phyloP scores from a whole-genome alignment of 2,329 filamentous ascomycete genomes.

The Esteya vermicola region DNA sequence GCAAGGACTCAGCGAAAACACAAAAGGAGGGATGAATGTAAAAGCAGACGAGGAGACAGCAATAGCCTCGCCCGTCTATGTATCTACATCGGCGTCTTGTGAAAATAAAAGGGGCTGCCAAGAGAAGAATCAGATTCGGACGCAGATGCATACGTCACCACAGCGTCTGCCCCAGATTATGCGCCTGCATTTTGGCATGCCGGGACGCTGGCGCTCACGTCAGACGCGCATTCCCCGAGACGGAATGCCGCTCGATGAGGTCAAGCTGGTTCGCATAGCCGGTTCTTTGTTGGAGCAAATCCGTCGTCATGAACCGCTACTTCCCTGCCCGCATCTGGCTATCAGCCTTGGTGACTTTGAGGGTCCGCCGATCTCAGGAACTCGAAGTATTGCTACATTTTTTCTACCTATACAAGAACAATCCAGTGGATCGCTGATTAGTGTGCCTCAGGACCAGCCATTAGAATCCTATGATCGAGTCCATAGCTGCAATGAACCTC shows the following conservation, averaged over 20 bases:
- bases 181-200: constrained; percentile 66
- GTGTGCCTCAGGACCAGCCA: no score
- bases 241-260: constrained; percentile 52
- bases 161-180: constrained; percentile 66
- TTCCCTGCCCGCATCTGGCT: constrained; percentile 86
- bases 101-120: no score
- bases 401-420: no score
- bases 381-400: constrained; percentile 75
- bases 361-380: constrained; percentile 68
- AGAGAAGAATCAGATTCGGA: not conserved
- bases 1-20: no score
- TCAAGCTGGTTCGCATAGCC: constrained; percentile 58
- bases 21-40: no score
- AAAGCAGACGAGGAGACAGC: no score
- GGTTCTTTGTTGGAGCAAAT: constrained; percentile 67
- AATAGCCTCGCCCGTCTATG: no score
- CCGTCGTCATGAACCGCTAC: constrained; percentile 61
- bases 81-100: no score
- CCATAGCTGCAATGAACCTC: no score
- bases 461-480: no score
- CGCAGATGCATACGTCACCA: not conserved
- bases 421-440: no score
- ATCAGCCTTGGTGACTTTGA: constrained; percentile 87
- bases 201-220: constrained; percentile 43
- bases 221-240: constrained; percentile 65